Evolutionary conservation across 495 filamentous ascomycete species (phyloP).

Genomic region (Penicillium egyptiacum): DNA sequence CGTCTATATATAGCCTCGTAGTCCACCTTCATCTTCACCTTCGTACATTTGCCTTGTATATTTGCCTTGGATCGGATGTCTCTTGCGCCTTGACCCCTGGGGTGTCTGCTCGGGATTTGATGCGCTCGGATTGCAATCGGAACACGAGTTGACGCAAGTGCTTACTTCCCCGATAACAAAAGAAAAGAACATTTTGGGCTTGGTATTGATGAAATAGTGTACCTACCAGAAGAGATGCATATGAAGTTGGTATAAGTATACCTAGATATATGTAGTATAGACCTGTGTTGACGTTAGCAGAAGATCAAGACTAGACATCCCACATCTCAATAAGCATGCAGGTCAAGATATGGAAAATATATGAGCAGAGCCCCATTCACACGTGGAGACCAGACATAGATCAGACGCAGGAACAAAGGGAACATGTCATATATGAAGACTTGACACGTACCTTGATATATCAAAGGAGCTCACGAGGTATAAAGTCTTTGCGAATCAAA

Average conservation of each 20-base stretch:
- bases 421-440: background rate
- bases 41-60: background rate
- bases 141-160: conserved; percentile 1
- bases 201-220: background rate
- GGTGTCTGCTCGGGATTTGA: background rate
- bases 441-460: conserved; percentile 8
- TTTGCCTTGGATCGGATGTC: background rate
- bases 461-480: background rate
- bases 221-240: conserved; percentile 1
- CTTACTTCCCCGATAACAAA: background rate
- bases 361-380: conserved; percentile 6
- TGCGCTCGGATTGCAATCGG: conserved; percentile 8
- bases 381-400: background rate
- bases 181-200: background rate
- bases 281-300: background rate
- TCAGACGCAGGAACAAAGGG: conserved; percentile 9
- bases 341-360: background rate
- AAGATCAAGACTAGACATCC: background rate
- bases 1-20: background rate
- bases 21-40: background rate
- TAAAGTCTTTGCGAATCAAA: conserved; percentile 15
- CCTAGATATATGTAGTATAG: too few relatives aligned
- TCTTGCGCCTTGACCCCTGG: conserved; percentile 1
- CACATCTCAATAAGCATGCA: background rate
- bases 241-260: background rate